Conservation (phyloP, 2,329 filamentous ascomycete species). For the Diaporthe australafricana region DNA sequence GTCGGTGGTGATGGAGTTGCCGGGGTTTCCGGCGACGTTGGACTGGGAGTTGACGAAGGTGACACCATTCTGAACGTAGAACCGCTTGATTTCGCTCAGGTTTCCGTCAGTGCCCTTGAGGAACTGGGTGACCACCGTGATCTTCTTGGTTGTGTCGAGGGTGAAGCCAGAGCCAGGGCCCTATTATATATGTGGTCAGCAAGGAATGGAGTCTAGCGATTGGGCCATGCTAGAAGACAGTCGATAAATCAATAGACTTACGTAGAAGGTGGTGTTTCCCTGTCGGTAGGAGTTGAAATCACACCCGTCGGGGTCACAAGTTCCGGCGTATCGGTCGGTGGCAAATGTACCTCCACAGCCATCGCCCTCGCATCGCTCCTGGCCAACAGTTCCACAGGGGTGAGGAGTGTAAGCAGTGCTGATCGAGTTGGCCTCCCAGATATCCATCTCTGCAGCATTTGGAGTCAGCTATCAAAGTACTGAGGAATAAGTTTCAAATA, state of each 20-base stretch:
- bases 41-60: conserved; percentile 62
- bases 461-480: too few relatives aligned
- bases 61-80: conserved; percentile 70
- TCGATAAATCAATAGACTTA: neutral
- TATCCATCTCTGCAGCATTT: too few relatives aligned
- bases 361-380: conserved; percentile 54
- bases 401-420: conserved; percentile 70
- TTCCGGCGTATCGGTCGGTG: conserved; percentile 63
- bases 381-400: conserved; percentile 61
- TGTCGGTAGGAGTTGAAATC: conserved; percentile 75
- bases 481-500: too few relatives aligned
- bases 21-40: conserved; percentile 44
- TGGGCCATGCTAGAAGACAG: neutral
- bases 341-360: conserved; percentile 62
- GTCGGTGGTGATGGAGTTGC: conserved; percentile 58
- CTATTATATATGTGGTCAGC: neutral
- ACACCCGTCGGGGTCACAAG: conserved; percentile 75
- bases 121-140: conserved; percentile 75
- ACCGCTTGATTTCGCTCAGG: conserved; percentile 65
- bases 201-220: neutral
- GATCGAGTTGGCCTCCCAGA: conserved; percentile 72
- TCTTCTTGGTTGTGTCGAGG: conserved; percentile 66
- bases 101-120: conserved; percentile 42
- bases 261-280: conserved; percentile 69
- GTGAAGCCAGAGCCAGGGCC: conserved; percentile 60